phyloP scores from a whole-genome alignment of 2,329 filamentous ascomycete genomes.

The Alternaria brassicae region DNA sequence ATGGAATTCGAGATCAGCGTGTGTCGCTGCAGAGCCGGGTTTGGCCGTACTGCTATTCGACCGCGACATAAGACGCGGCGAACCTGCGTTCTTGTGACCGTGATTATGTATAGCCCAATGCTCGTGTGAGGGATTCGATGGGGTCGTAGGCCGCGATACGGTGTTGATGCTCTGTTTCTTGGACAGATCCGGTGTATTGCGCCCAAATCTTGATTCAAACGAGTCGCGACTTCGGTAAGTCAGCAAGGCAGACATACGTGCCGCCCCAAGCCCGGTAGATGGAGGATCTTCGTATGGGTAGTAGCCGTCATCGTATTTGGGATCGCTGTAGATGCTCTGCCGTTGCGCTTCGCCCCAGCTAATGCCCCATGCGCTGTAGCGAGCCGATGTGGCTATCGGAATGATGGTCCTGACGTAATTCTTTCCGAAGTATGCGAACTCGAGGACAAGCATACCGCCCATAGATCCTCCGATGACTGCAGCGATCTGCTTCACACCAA shows the following conservation, averaged over 20 bases:
- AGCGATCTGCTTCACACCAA: constrained; percentile 79
- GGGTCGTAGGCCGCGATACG: constrained; percentile 58
- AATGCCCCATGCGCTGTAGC: constrained; percentile 88
- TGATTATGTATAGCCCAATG: constrained; percentile 63
- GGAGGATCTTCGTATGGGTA: constrained; percentile 89
- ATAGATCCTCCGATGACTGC: constrained; percentile 84
- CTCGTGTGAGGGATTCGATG: constrained; percentile 49
- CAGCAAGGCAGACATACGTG: constrained; percentile 93
- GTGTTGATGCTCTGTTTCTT: constrained; percentile 84
- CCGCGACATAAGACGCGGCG: constrained; percentile 50
- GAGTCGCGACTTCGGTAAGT: constrained; percentile 97
- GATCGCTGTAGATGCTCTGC: constrained; percentile 95
- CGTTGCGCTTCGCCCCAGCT: constrained; percentile 89
- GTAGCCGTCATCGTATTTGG: constrained; percentile 97
- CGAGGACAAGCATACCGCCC: constrained; percentile 88
- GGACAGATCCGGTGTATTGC: constrained; percentile 87
- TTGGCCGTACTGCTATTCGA: constrained; percentile 44
- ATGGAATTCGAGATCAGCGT: constrained; percentile 58
- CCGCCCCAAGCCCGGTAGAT: constrained; percentile 84
- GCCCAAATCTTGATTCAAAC: constrained; percentile 92
- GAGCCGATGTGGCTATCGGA: constrained; percentile 82
- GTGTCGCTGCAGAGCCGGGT: constrained; percentile 25
- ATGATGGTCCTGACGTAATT: constrained; percentile 82
- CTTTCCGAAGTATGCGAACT: constrained; percentile 90
- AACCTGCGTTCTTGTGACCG: constrained; percentile 57